Percentiles rank a stretch among this genome's conserved stretches.
Conservation (phyloP, 306 rosid species). For the Lathyrus oleraceus region DNA sequence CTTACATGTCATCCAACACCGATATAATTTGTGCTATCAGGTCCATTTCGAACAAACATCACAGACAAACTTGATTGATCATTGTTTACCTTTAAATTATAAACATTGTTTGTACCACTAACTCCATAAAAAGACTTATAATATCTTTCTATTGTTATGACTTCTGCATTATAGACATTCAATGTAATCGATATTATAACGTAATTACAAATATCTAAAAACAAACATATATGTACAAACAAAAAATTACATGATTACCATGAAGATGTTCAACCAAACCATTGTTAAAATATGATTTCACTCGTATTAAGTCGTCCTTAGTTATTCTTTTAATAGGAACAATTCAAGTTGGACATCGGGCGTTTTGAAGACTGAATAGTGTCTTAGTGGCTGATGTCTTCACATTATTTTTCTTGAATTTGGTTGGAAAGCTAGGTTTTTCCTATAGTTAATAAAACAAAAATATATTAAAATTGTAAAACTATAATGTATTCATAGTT, state of each 20-base stretch:
- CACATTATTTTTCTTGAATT: not conserved
- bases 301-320: not conserved
- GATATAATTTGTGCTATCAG: too few relatives aligned
- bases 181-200: not conserved
- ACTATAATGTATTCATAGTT: not conserved
- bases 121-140: not conserved
- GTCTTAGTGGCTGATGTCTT: not conserved
- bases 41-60: constrained; percentile 2
- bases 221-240: too few relatives aligned
- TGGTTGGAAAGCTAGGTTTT: not conserved
- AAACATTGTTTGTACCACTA: not conserved
- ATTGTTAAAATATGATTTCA: not conserved
- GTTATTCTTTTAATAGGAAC: constrained; percentile 23
- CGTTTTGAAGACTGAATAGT: not conserved
- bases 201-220: not conserved
- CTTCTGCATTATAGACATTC: not conserved
- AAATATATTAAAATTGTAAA: not conserved
- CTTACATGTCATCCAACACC: not conserved
- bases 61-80: not conserved
- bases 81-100: not conserved
- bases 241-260: not conserved
- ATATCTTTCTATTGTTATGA: too few relatives aligned
- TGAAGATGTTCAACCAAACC: not conserved
- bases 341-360: not conserved
- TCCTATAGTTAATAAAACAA: not conserved